Base-by-base conservation (phyloP, 2,329 filamentous ascomycete genomes). In the Aschersonia sp. region DNA sequence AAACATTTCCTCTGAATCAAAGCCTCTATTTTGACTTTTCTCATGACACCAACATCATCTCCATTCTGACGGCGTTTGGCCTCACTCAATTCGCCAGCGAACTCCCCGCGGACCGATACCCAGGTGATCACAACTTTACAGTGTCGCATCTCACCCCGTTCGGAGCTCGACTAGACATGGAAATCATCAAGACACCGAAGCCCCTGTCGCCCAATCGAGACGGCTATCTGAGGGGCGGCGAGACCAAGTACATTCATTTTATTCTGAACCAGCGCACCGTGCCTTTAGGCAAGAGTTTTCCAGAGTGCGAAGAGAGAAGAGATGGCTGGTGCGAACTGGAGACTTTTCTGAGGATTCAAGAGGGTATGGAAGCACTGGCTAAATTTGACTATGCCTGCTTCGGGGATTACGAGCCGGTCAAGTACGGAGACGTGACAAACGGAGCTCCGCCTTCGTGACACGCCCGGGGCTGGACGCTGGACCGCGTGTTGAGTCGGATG, bases 241-340 rank as follows among this genome's bases (percentile, higher is more conserved):
- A 77, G 56, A 87, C 81, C 0, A 76, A 68, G 47, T 88, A 88
- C 60, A 70, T 88, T 5, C 83, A 87, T 60, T 85, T 88, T 56
- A 63, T 87, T 2, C 70, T 87, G 43, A 87, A 87, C 60, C 83
- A 87, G 63, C 70, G 85, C 32, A 88, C 83, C 0, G 57, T 88
- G 1, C 84, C 84, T 1, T 66, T 88, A 1, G 80, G 83, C 6
- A 62, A 62, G 50, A 86, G 79, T 56, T 80, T 85, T 51, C 63
- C 73, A 1, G 75, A 79, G 50, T 88, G 85, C 55, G 81, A 76
- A 40, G 63, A 70, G 9, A 66, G 84, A 5, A 73, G 79, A 42
- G 85, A 88, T 60, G 85, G 84, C 1, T 88, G 85, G 83, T 88
- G 85, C 58, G 83, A 87, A 58, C 60, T 88, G 45, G 70, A 72